A percentile compares a stretch with the other conserved stretches of the same genome.
phyloP scores from a whole-genome alignment of 2,329 filamentous ascomycete genomes.

The Fusarium tanahbumbuense region DNA sequence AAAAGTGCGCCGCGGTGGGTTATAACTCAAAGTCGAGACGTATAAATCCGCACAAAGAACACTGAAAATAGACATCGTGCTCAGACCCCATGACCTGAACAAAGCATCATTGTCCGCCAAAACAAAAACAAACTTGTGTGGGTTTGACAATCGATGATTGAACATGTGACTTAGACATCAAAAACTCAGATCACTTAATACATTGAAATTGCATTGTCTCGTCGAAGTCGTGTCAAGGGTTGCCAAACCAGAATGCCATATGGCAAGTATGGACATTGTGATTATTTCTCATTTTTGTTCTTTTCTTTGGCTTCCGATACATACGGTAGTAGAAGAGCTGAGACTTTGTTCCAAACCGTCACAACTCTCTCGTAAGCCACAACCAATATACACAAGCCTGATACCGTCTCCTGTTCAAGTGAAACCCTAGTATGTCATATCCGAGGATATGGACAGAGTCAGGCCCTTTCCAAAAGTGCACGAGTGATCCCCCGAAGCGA shows the following conservation, averaged over 20 bases:
- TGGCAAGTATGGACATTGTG: slow-evolving; percentile 3
- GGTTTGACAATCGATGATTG: neutral
- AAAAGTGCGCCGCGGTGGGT: neutral
- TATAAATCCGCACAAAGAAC: neutral
- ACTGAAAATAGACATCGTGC: neutral
- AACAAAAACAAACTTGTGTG: neutral
- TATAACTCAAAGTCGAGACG: slow-evolving; percentile 2
- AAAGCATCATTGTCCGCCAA: neutral
- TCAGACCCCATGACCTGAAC: slow-evolving; percentile 3
- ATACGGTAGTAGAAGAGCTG: slow-evolving; percentile 1
- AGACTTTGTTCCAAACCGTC: slow-evolving; percentile 1
- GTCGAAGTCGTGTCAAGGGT: neutral
- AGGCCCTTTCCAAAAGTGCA: neutral
- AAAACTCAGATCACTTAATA: neutral
- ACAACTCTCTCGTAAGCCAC: neutral
- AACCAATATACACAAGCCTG: slow-evolving; percentile 7
- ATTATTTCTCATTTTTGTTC: slow-evolving; percentile 22
- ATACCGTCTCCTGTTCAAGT: neutral
- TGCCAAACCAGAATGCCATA: neutral
- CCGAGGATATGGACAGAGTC: slow-evolving; percentile 1
- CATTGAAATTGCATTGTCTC: neutral
- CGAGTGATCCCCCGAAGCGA: neutral
- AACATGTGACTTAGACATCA: neutral
- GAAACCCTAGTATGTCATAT: slow-evolving; percentile 1
- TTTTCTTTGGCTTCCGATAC: slow-evolving; percentile 4